Base-by-base conservation (phyloP, 768 basidiomycete genomes). In the Tricholoma sp. region DNA sequence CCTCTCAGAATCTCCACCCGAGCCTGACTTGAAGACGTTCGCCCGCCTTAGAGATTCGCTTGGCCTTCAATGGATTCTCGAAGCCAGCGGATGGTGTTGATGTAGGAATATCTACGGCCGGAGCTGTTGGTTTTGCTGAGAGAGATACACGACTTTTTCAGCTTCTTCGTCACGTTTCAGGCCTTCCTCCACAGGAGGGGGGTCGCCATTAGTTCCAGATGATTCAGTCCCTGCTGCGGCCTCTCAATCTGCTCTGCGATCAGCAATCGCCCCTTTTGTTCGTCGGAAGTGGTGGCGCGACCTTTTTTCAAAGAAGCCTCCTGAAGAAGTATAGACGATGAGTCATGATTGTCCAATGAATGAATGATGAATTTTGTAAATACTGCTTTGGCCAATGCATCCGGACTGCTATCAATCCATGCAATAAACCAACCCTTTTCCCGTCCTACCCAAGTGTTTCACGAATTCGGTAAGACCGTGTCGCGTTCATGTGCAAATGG, bases 401-500 rank as follows among this genome's bases (percentile, higher is more conserved):
- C 91, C 12, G 97, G 97, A 57, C 90, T 91, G 71, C 82, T 98
- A 71, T 99, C 97, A 54, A 99, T 91, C 97, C 97, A 99, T 34
- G 88, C 85, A 59, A 99, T 80, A 71, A 95, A 99, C 86, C 91
- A 94, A 0, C 97, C 97, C 75, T 99, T 97, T 74, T 98, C 97
- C 95, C 1, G 79, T 75, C 35, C 92, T 79, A 2, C 96, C 95
- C 29, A 99, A 79, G 64, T 94, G 84, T 71, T 96, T 94, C 63
- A 83, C 79, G 63, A 98, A 99, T 70, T 96, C 96, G n/a, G 92
- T 91, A 66, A 98, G 80, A 99, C 50, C 92, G 86, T 12, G 97
- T 98, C 5, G 95, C 75, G 72, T 99, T 99, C 97, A 99, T 99
- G 76, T 99, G 97, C 29, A 97, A 76, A 71, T 98, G 97, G 46